Percentiles rank a stretch among this genome's conserved stretches.
Conservation (phyloP, 805 yeast genomes). For the Candida khao-thaluensis region DNA sequence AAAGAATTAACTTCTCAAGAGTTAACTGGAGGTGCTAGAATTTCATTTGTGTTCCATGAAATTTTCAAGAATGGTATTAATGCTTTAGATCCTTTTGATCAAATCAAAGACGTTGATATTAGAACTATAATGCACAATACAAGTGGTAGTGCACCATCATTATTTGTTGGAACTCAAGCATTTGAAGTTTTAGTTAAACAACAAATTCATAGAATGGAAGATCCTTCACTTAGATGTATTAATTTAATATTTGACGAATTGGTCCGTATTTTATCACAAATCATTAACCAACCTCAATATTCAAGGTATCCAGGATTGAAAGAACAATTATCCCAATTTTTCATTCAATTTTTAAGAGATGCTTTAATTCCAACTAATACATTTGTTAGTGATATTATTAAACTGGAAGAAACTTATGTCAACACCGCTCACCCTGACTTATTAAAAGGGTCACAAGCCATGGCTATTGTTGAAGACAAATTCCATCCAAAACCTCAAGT, state of each 20-base stretch:
- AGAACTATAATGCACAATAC: slow-evolving; percentile 96
- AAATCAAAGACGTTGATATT: slow-evolving; percentile 91
- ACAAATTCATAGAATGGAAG: slow-evolving; percentile 91
- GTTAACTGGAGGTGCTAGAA: slow-evolving; percentile 97
- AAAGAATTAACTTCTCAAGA: slow-evolving; percentile 86
- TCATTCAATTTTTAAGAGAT: slow-evolving; percentile 75
- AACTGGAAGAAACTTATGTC: slow-evolving; percentile 87
- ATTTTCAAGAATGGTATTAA: slow-evolving; percentile 88
- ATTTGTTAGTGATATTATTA: slow-evolving; percentile 80
- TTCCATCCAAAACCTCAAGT: slow-evolving; percentile 73
- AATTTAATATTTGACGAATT: slow-evolving; percentile 90
- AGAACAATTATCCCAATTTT: slow-evolving; percentile 78
- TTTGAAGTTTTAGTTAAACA: slow-evolving; percentile 94
- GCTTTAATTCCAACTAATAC: slow-evolving; percentile 81
- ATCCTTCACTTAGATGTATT: slow-evolving; percentile 86
- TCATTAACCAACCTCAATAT: slow-evolving; percentile 76
- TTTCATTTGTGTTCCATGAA: slow-evolving; percentile 95
- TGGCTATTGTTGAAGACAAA: slow-evolving; percentile 88
- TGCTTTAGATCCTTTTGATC: slow-evolving; percentile 94
- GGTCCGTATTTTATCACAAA: slow-evolving; percentile 84
- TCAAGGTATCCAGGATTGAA: slow-evolving; percentile 88
- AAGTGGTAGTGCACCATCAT: slow-evolving; percentile 92
- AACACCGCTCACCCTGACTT: slow-evolving; percentile 98
- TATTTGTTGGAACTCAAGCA: slow-evolving; percentile 96
- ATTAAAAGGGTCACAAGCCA: slow-evolving; percentile 90